Percentiles rank a stretch among this genome's conserved stretches.
These are phyloP conservation scores for Termitomyces sp. DNA, from an alignment of 1,284 basidiomycete genomes.

Conservation along the genomic window DNA sequence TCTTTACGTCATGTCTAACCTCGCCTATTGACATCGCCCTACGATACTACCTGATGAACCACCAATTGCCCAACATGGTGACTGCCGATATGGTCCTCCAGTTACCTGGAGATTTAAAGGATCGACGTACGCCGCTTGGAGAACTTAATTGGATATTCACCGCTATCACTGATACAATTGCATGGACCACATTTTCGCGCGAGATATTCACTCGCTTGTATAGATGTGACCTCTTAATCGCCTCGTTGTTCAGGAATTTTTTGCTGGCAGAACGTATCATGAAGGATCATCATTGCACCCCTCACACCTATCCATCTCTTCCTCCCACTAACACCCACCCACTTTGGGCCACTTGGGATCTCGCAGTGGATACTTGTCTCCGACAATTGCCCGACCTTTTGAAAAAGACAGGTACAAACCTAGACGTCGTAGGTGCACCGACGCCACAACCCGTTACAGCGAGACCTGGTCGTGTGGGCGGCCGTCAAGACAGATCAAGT, in stretches of 20 bases:
- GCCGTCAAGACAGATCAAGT: slow-evolving; percentile 23
- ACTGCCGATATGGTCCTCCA: slow-evolving; percentile 92
- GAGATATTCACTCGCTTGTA: slow-evolving; percentile 94
- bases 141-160: slow-evolving; percentile 99
- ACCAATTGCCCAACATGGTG: slow-evolving; percentile 74
- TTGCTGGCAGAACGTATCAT: slow-evolving; percentile 96
- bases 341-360: slow-evolving; percentile 96
- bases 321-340: slow-evolving; percentile 94
- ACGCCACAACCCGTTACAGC: slow-evolving; percentile 18
- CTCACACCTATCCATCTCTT: slow-evolving; percentile 87
- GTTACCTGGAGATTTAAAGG: slow-evolving; percentile 94
- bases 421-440: slow-evolving; percentile 23
- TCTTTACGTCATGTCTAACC: slow-evolving; percentile 97
- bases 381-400: slow-evolving; percentile 90
- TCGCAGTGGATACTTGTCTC: slow-evolving; percentile 94
- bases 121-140: slow-evolving; percentile 91
- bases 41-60: slow-evolving; percentile 90
- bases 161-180: slow-evolving; percentile 97
- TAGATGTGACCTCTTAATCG: slow-evolving; percentile 93
- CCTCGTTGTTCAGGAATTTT: slow-evolving; percentile 95
- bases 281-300: slow-evolving; percentile 98
- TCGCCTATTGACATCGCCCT: slow-evolving; percentile 98
- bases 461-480: slow-evolving; percentile 34
- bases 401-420: slow-evolving; percentile 48
- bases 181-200: slow-evolving; percentile 95